Conservation (phyloP, 2,329 filamentous ascomycete species). For the Boeremia lycopersici region DNA sequence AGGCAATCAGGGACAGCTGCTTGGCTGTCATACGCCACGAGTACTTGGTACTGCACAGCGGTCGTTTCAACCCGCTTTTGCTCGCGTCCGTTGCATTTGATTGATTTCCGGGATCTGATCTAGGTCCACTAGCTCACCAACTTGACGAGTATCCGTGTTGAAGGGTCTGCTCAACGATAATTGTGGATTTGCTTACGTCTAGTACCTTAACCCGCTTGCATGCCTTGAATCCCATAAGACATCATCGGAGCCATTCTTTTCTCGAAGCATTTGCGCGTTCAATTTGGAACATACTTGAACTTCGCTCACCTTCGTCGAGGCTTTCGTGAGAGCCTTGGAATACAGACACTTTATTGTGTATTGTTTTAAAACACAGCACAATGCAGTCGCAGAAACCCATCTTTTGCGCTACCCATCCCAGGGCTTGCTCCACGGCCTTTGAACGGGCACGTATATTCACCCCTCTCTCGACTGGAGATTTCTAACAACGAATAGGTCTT, state of each 20-base stretch:
- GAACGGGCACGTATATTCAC: conserved; percentile 72
- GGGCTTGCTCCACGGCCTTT: conserved; percentile 96
- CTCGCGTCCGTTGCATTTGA: conserved; percentile 14
- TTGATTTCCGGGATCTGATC: conserved; percentile 18
- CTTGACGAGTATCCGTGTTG: conserved; percentile 21
- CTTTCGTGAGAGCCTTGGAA: conserved; percentile 31
- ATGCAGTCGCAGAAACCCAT: conserved; percentile 75
- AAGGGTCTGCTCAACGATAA: conserved; percentile 31
- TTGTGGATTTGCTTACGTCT: conserved; percentile 35
- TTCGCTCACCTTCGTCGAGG: conserved; percentile 6
- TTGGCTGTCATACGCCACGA: conserved; percentile 14
- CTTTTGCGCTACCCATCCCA: conserved; percentile 91
- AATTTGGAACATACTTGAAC: conserved; percentile 40
- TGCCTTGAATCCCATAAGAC: conserved; percentile 26
- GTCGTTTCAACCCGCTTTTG: conserved; percentile 12
- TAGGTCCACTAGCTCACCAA: conserved; percentile 26
- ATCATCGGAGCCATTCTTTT: conserved; percentile 30
- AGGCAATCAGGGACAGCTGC: conserved; percentile 10
- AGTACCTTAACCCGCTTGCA: conserved; percentile 10
- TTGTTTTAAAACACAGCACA: conserved; percentile 18
- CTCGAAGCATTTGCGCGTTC: conserved; percentile 28
- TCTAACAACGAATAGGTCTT: conserved; percentile 65
- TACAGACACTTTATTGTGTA: conserved; percentile 23
- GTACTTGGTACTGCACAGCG: conserved; percentile 9
- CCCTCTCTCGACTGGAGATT: neutral